Base-by-base conservation (phyloP, 306 rosid genomes). In the Pyrus pyrifolia region DNA sequence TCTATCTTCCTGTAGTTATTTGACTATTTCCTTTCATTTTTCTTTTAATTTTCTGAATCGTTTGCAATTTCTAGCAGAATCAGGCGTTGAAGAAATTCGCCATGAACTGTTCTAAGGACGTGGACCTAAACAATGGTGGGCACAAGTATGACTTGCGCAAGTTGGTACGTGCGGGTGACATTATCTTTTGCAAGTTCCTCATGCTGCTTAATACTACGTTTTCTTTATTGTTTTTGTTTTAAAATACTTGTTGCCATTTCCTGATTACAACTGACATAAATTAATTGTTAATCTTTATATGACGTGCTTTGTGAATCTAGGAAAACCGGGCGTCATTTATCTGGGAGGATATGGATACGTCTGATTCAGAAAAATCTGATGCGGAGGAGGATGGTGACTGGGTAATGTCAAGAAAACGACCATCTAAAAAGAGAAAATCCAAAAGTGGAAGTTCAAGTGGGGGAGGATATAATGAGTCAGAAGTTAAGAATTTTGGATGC, bases 301-400 rank as follows among this genome's bases (percentile, higher is more conserved):
- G 38, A 59, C 17, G 68, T 68, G 18, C 45, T 60, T 23, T 58
- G 17, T 74, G 75, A 65, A 75, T 78, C n/a, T 31, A 93, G 98
- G 97, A 90, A 71, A 53, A 73, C 64, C 85, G 89, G 38, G 81
- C 46, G 49, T 91, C 97, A 53, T 52, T 87, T 65, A n/a, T 83
- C 64, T 66, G 70, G 35, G 98, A 92, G 81, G 98, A 91, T 82
- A 93, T 93, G 97, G 93, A 91, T 76, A 87, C 76, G 51, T 88
- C 93, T 30, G 97, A 88, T 29, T 85, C 97, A 6, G 93, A 93
- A 49, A 78, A 79, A 35, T 83, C 86, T 49, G 89, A 79, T 38
- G 18, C 55, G 8, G 89, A 87, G 2, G 77, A 74, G 44, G 72
- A 83, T 49, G 79, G 30, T 4, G 92, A 90, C 8, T 87, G 87